A percentile compares a stretch with the other conserved stretches of the same genome.
phyloP scores from a whole-genome alignment of 225 moss, liverwort and hornwort species.

The Asterella californica region DNA sequence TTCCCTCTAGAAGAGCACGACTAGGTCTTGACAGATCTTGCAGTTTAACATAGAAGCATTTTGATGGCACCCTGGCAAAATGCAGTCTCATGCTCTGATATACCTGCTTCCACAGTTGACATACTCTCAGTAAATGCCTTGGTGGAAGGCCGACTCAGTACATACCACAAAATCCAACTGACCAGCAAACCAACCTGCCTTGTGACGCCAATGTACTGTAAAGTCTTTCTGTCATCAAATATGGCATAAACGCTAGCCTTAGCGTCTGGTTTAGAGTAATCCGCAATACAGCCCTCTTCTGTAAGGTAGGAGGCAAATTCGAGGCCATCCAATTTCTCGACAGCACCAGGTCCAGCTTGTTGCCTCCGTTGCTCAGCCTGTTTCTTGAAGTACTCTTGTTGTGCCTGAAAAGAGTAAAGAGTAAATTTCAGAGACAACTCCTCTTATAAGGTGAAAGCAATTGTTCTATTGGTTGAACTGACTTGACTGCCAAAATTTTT shows the following conservation, averaged over 20 bases:
- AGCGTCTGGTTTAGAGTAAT: conserved; percentile 65
- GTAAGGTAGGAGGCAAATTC: conserved; percentile 58
- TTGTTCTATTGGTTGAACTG: not conserved
- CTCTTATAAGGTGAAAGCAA: not conserved
- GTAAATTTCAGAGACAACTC: not conserved
- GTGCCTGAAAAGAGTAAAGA: conserved; percentile 54
- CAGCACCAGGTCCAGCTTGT: conserved; percentile 39
- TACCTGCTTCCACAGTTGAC: conserved; percentile 46
- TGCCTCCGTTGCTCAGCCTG: conserved; percentile 75
- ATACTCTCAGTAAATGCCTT: not conserved
- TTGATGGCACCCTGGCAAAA: conserved; percentile 87
- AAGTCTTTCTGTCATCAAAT: conserved; percentile 62
- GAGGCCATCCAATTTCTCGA: conserved; percentile 45
- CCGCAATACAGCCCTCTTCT: conserved; percentile 63
- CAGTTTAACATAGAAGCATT: conserved; percentile 79
- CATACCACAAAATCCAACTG: not conserved
- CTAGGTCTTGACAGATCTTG: conserved; percentile 77
- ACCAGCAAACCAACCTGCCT: conserved; percentile 58
- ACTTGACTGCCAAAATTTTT: not conserved
- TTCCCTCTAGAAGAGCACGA: conserved; percentile 86
- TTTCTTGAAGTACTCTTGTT: conserved; percentile 76
- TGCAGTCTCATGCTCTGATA: conserved; percentile 92
- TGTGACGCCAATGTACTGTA: conserved; percentile 83
- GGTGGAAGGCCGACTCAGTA: not conserved
- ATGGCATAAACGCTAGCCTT: conserved; percentile 95